Percentiles rank a stretch among this genome's conserved stretches.
phyloP scores from a whole-genome alignment of 257 asterid genomes.

The Solanum bulbocastanum region DNA sequence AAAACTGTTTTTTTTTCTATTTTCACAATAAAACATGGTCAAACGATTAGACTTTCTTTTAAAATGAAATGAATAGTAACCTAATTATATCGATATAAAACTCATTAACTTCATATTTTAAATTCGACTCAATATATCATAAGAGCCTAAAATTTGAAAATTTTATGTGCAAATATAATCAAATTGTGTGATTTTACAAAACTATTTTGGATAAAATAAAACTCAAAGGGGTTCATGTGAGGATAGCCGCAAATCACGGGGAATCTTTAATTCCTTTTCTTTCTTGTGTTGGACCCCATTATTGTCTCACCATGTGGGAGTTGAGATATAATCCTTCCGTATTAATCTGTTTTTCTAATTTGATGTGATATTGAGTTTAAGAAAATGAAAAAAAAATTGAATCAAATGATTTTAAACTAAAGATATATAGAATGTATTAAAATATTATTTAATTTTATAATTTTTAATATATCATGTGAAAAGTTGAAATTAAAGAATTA shows the following conservation, averaged over 20 bases:
- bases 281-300: conserved; percentile 9
- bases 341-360: not conserved
- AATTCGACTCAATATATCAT: not conserved
- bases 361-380: not conserved
- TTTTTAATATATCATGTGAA: too few relatives aligned
- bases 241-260: conserved; percentile 48
- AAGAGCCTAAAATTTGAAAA: not conserved
- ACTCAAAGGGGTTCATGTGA: not conserved
- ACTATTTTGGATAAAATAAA: not conserved
- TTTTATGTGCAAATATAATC: not conserved
- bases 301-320: conserved; percentile 9
- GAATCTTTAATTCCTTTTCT: conserved; percentile 12
- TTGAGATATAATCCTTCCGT: not conserved
- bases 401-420: too few relatives aligned
- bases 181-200: not conserved
- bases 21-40: not conserved
- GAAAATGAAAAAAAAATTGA: not conserved
- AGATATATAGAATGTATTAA: too few relatives aligned
- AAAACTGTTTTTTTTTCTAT: fast-evolving
- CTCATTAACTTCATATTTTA: not conserved
- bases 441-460: too few relatives aligned
- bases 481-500: too few relatives aligned
- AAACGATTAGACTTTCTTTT: not conserved
- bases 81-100: not conserved
- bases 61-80: not conserved